Conservation (phyloP, 441 rosid species). For the Arabidopsis hybrid region DNA sequence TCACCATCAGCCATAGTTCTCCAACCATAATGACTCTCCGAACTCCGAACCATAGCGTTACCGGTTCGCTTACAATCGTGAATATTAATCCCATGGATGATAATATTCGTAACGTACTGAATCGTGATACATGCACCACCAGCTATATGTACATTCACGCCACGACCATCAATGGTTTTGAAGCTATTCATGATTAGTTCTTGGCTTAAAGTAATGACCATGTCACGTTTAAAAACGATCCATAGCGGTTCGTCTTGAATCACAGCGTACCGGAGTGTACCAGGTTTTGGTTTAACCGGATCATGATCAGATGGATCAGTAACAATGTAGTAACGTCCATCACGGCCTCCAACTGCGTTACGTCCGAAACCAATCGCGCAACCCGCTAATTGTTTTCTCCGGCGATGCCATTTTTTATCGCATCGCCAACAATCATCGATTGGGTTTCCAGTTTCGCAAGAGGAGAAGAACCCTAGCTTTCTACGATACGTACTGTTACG, state of each 20-base stretch:
- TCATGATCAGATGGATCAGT: slow-evolving; percentile 48
- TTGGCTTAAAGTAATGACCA: slow-evolving; percentile 51
- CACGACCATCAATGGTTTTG: slow-evolving; percentile 57
- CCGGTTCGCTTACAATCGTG: slow-evolving; percentile 51
- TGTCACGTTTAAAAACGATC: slow-evolving; percentile 52
- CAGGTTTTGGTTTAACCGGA: slow-evolving; percentile 52
- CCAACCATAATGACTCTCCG: slow-evolving; percentile 48
- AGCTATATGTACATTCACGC: slow-evolving; percentile 49
- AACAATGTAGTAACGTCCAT: slow-evolving; percentile 48
- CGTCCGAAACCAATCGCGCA: slow-evolving; percentile 54
- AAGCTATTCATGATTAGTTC: slow-evolving; percentile 57
- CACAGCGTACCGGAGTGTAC: slow-evolving; percentile 53
- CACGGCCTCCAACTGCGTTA: slow-evolving; percentile 53
- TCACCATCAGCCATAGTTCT: slow-evolving; percentile 54
- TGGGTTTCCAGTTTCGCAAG: slow-evolving; percentile 49
- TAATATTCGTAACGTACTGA: slow-evolving; percentile 52
- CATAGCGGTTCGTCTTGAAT: slow-evolving; percentile 51
- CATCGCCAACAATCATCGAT: slow-evolving; percentile 58
- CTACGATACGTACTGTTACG: slow-evolving; percentile 39
- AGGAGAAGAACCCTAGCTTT: slow-evolving; percentile 39
- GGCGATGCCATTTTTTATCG: slow-evolving; percentile 49
- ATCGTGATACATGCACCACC: slow-evolving; percentile 54
- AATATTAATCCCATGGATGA: slow-evolving; percentile 50
- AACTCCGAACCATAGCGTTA: slow-evolving; percentile 53
- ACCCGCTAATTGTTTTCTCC: slow-evolving; percentile 43